Evolutionary conservation across 75 land plant genomes (phyloP), one percentile per base, ranked within the genome.

Genomic region (Sequoiadendron giganteum): DNA sequence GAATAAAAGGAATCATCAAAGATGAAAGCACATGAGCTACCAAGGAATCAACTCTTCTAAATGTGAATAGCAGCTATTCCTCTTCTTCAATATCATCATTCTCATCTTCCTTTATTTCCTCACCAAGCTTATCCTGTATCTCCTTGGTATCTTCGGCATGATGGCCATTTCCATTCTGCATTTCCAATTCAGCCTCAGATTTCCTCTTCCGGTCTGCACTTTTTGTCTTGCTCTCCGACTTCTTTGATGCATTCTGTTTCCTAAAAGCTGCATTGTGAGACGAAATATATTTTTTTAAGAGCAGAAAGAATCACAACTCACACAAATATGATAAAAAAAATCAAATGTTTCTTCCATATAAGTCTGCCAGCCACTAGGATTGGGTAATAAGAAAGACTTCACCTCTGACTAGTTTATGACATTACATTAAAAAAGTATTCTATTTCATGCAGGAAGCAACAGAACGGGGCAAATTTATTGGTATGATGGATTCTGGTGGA

Each of bases 161-260:
- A 19, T 42, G 38, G 11, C 83, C 83, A 80, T 80, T 80, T 80
- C 43, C 83, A 80, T 80, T 80, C 83, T 80, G 43, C 83, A 80
- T 80, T 80, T 80, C 83, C 83, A 80, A 80, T 16, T 80, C 43
- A 80, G 6, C 83, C 38, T 80, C 83, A 28, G 72, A 68, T 28
- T 68, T 68, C 30, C 72, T 68, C 30, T 36, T 36, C 0, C 55
- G 55, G 30, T 68, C 30, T 28, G 72, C 72, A 25, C 30, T 68
- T 68, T 21, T 68, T 68, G 72, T 68, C 72, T 25, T 68, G 72
- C 72, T 68, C 30, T 68, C 72, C 28, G 72, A 25, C 30, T 68
- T 68, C 72, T 68, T 68, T 68, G 30, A 28, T 68, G 72, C 55
- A 52, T 52, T 52, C 11, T 52, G 55, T 52, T 52, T 52, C 55